Evolutionary conservation across 257 asterid genomes (phyloP).

Genomic region (Echium plantagineum): DNA sequence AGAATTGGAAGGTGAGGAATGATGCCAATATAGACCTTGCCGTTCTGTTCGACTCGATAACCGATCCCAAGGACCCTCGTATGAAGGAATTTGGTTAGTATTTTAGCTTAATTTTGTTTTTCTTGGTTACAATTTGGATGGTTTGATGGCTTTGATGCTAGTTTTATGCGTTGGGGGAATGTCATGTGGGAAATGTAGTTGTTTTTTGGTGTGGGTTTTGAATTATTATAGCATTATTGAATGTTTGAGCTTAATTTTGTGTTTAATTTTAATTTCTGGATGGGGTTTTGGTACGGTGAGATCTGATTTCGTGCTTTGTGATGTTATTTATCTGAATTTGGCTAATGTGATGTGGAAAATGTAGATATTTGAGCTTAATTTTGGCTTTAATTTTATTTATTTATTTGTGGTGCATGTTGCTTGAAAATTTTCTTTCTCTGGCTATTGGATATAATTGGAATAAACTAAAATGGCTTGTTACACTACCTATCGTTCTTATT

Average conservation of each 20-base stretch:
- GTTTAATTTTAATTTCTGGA: no score
- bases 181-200: slow-evolving; percentile 23
- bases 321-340: no score
- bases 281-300: no score
- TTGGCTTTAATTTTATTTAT: slow-evolving; percentile 6
- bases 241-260: neutral
- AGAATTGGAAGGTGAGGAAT: slow-evolving; percentile 97
- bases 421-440: no score
- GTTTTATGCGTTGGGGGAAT: neutral
- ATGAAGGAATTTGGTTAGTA: slow-evolving; percentile 87
- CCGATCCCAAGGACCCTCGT: slow-evolving; percentile 96
- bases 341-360: no score
- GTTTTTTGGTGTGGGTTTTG: slow-evolving; percentile 14
- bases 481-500: no score
- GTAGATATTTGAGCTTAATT: slow-evolving; percentile 10
- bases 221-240: neutral
- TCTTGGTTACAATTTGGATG: slow-evolving; percentile 23
- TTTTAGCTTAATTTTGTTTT: slow-evolving; percentile 10
- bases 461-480: no score
- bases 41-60: slow-evolving; percentile 65
- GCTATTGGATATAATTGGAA: no score
- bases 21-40: slow-evolving; percentile 96
- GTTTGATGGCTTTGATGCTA: slow-evolving; percentile 7
- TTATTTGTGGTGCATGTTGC: neutral
- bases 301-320: no score